Evolutionary conservation across 2,329 filamentous ascomycete species (phyloP).

Genomic region (Ambrosiella cleistominuta): DNA sequence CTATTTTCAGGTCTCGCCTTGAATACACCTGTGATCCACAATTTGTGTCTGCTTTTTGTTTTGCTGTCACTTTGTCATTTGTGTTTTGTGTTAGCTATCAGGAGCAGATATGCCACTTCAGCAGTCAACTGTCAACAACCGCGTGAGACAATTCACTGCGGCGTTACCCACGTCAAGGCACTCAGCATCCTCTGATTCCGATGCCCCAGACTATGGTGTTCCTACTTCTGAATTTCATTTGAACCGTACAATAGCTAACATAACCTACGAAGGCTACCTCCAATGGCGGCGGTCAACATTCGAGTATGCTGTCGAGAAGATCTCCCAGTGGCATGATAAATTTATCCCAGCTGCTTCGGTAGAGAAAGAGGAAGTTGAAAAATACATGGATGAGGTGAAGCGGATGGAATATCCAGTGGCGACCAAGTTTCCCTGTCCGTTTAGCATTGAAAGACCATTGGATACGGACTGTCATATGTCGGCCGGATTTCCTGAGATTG

Average conservation of each 20-base stretch:
- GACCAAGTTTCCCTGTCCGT: not conserved
- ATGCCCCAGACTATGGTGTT: too few relatives aligned
- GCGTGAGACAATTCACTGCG: too few relatives aligned
- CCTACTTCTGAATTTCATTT: too few relatives aligned
- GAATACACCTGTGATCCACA: not conserved
- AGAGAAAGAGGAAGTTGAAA: not conserved
- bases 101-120: too few relatives aligned
- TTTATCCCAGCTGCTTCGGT: not conserved
- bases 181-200: too few relatives aligned
- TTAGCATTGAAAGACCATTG: not conserved
- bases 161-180: too few relatives aligned
- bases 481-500: not conserved
- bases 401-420: not conserved
- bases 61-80: not conserved
- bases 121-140: too few relatives aligned
- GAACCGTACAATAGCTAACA: too few relatives aligned
- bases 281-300: too few relatives aligned
- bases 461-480: not conserved
- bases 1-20: not conserved
- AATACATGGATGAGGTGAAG: not conserved
- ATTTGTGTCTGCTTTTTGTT: not conserved
- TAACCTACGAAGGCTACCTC: too few relatives aligned
- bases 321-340: too few relatives aligned
- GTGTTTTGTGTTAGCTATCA: not conserved
- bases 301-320: too few relatives aligned